Base-by-base conservation (phyloP, 139 green algal species). In the Diplosphaera chodatii region DNA sequence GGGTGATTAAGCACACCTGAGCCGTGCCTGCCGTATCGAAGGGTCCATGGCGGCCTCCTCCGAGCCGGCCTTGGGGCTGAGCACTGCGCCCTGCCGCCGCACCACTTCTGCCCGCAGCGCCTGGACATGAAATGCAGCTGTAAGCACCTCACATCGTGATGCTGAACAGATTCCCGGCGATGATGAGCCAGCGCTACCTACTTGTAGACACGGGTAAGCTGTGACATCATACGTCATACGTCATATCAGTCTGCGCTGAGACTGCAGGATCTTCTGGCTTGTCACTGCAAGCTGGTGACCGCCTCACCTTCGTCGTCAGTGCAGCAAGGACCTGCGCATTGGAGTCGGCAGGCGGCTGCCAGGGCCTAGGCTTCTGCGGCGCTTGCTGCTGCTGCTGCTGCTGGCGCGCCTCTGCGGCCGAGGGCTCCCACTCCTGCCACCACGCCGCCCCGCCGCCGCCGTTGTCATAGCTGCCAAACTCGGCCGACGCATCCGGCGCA, bases 91-190 rank as follows among this genome's bases (percentile, higher is more conserved):
- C 63, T 75, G 70, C 32, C 70, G 41, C 15, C 37, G 64, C 28
- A 32, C 34, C 27, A 75, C 70, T 34, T 75, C 70, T 48, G 70
- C 70, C 55, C 56, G 62, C 70, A 75, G 62, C 33, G 64, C 70
- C 70, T 31, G 27, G 4, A 15, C 20, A 4, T 65, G 27, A 15
- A 33, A 4, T 65, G 27, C 5, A 65, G 59, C 59, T 5, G 18
- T 33, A 22, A 63, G 55, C 8, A 63, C 37, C 6, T 10, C 6
- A 48, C 8, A 48, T 48, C 37, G 10, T 10, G 8, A 48, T 48
- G 6, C 37, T 48, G 37, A 48, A 48, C 37, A 48, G 8, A n/a
- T n/a, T n/a, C n/a, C n/a, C n/a, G n/a, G n/a, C n/a, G n/a, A n/a
- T n/a, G n/a, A n/a, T n/a, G n/a, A n/a, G n/a, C n/a, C n/a, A n/a